Base-by-base conservation (phyloP, 1,284 basidiomycete species). In the Limonomyces culmigenus region DNA sequence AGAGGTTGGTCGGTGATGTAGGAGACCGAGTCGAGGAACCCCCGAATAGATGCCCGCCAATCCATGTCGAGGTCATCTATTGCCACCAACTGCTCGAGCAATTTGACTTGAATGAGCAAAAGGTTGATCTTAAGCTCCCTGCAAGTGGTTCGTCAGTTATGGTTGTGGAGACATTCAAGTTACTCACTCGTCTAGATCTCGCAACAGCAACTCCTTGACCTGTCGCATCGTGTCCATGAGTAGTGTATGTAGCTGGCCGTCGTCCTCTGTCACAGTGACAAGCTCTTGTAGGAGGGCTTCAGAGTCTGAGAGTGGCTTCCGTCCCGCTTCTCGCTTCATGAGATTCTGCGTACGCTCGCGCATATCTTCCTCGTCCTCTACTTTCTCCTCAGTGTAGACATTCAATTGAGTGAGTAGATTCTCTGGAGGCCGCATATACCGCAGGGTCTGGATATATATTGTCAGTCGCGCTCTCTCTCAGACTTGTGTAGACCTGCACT, bases 311-410 rank as follows among this genome's bases (percentile, higher is more conserved):
- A 50, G 48, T n/a, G n/a, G n/a, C n/a, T n/a, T n/a, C n/a, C n/a
- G n/a, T n/a, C n/a, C n/a, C n/a, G n/a, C n/a, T n/a, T n/a, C n/a
- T n/a, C 49, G 49, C 8, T 48, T 44, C 38, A 74, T 55, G n/a
- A 69, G 47, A 42, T 51, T 56, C 11, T 61, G 59, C 13, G 68
- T 60, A 21, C 68, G 67, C 39, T 85, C 75, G 14, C 74, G 70
- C 52, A 87, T 64, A 38, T 89, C 83, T 49, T 83, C 76, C 50
- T 86, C 78, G 51, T 93, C 88, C 44, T 89, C 86, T 35, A 80
- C 81, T 46, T 86, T 84, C 51, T 91, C 87, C 43, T 93, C 86
- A 0, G 70, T 67, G 46, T 88, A 92, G 13, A 86, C 67, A 42
- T 81, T 71, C 4, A 91, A 59, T 47, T 92, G 87, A 0, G 67